phyloP scores from a whole-genome alignment of 192 early-diverging fungal genomes.

The Backusella liffmaniae region DNA sequence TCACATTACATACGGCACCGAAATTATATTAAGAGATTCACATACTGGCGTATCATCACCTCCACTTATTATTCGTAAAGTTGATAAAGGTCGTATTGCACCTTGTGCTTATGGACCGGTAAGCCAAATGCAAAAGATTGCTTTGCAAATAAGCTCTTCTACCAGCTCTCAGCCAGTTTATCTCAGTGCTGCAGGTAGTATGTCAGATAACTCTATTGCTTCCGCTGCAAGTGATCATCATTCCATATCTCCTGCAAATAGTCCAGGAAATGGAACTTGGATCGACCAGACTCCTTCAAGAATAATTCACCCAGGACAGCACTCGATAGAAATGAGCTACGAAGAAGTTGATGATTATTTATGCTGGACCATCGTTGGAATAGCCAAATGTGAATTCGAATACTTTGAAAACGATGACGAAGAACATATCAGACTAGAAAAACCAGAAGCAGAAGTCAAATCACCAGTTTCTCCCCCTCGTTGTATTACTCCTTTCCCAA shows the following conservation, averaged over 20 bases:
- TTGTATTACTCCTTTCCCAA: conserved; percentile 31
- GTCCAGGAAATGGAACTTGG: conserved; percentile 13
- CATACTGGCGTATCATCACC: conserved; percentile 65
- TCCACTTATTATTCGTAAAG: conserved; percentile 74
- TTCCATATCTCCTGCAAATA: not conserved
- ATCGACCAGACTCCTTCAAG: conserved; percentile 21
- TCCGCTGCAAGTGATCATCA: not conserved
- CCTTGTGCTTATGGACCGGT: conserved; percentile 68
- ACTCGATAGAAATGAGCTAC: not conserved
- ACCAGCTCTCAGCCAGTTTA: conserved; percentile 20
- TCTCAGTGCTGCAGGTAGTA: conserved; percentile 31
- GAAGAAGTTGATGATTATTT: conserved; percentile 71
- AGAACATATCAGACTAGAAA: not conserved
- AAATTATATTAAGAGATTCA: conserved; percentile 66
- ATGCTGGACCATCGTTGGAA: conserved; percentile 86
- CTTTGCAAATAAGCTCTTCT: conserved; percentile 49
- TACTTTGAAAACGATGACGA: conserved; percentile 1
- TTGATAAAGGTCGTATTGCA: conserved; percentile 75
- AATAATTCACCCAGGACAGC: not conserved
- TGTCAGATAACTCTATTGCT: conserved; percentile 20
- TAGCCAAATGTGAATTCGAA: conserved; percentile 54
- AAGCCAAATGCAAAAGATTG: conserved; percentile 87
- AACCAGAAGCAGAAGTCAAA: not conserved
- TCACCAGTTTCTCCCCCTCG: conserved; percentile 35
- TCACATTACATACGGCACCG: conserved; percentile 58